Evolutionary conservation across 441 rosid genomes (phyloP), one percentile per base, ranked within the genome.

Genomic region (Pelargonium myrrhifolium): DNA sequence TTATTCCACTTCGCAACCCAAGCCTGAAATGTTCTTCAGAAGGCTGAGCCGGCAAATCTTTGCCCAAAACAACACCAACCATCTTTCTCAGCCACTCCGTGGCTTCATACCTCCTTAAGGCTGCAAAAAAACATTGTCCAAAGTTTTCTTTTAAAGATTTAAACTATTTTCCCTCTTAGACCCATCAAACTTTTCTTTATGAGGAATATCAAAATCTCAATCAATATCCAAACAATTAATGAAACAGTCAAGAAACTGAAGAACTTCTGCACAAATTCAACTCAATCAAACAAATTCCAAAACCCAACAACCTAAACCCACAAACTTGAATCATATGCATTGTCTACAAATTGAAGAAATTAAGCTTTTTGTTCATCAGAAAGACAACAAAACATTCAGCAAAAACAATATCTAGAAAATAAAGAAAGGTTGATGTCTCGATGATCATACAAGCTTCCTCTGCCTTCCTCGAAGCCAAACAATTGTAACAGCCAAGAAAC

Each of bases 21-120:
- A 85, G 87, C 83, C 88, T 81, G 65, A 87, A 87, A 20, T 85
- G 89, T 71, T 84, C 92, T 74, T 87, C 92, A 24, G 84, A 78
- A 64, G 92, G 92, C 68, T 85, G 80, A 0, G 81, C 83, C 0
- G 88, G 88, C 49, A 87, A 83, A 67, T 87, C 92, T 77, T 83
- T 87, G 62, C 86, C 88, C 2, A 68, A 68, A 21, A 81, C 82
- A 70, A 82, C 85, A 69, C 89, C 89, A n/a, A 77, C 69, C 45
- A 60, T 82, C 71, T 75, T 83, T 63, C 89, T 77, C 73, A 87
- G 76, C 92, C 92, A 87, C 66, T 76, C 69, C 1, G 89, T 86
- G 6, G 92, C 92, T 72, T 85, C 92, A 67, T 84, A 78, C 77
- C 92, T 82, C 73, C 85, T 79, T 7, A 76, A 17, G 65, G 89